phyloP scores from a whole-genome alignment of 495 filamentous ascomycete species.

The Penicillium simplicissimum region DNA sequence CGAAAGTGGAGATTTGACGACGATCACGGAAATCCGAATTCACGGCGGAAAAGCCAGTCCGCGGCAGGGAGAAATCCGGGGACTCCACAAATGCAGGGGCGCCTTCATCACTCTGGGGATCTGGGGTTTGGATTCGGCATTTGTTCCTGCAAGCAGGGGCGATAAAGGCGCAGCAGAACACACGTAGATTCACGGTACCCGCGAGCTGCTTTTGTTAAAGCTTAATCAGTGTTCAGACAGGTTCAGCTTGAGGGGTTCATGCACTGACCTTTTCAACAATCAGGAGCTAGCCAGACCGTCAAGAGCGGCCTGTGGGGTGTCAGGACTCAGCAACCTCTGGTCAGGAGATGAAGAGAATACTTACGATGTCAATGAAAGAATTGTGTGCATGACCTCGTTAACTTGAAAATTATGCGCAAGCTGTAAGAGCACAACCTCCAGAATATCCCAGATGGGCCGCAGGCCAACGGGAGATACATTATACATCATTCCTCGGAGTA shows the following conservation, averaged over 20 bases:
- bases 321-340: no score
- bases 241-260: no score
- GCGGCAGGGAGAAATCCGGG: conserved; percentile 9
- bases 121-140: conserved; percentile 15
- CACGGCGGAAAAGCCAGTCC: not conserved
- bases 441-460: not conserved
- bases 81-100: conserved; percentile 24
- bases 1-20: not conserved
- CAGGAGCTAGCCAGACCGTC: no score
- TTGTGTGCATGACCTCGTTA: not conserved
- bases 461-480: not conserved
- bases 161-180: not conserved
- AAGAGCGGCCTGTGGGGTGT: no score
- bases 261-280: no score
- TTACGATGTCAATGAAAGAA: no score
- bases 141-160: not conserved
- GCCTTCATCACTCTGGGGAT: not conserved
- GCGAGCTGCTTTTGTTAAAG: no score
- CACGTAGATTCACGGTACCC: no score
- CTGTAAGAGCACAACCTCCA: not conserved
- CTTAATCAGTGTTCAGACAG: no score
- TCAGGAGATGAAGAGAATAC: no score
- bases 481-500: not conserved
- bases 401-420: not conserved
- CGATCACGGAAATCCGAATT: conserved; percentile 8